These are phyloP conservation scores for Pythium brassicae DNA, from an alignment of 352 stramenopile species.

Conservation along the genomic window DNA sequence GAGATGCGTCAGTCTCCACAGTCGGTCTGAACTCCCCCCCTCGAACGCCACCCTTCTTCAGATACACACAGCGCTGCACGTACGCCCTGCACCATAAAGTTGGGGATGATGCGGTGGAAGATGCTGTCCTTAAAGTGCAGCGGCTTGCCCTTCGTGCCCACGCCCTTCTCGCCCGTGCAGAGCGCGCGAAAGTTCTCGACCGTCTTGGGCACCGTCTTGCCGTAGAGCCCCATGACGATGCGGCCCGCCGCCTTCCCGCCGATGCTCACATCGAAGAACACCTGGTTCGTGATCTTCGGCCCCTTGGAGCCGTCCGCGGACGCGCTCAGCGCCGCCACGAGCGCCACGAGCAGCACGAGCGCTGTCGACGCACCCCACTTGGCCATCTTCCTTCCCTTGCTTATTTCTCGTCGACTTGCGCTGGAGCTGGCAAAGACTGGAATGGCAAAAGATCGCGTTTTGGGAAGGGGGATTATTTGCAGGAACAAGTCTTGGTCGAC, in stretches of 20 bases:
- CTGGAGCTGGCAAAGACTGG: neutral
- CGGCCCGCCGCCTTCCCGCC: slow-evolving; percentile 79
- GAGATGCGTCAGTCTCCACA: neutral
- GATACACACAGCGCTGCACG: slow-evolving; percentile 6
- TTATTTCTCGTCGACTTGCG: slow-evolving; percentile 1
- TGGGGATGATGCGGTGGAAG: slow-evolving; percentile 98
- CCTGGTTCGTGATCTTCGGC: slow-evolving; percentile 86
- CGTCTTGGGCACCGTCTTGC: slow-evolving; percentile 85
- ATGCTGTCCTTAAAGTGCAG: slow-evolving; percentile 95
- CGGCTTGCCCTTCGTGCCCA: slow-evolving; percentile 91
- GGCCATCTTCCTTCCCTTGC: slow-evolving; percentile 27
- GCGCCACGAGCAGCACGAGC: slow-evolving; percentile 38
- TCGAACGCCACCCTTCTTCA: too few species aligned
- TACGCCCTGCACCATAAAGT: slow-evolving; percentile 90
- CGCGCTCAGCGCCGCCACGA: slow-evolving; percentile 14
- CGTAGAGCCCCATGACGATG: slow-evolving; percentile 83
- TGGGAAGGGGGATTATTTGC: neutral
- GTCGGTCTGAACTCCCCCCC: too few species aligned
- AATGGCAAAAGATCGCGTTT: slow-evolving; percentile 4
- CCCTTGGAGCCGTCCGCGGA: slow-evolving; percentile 26
- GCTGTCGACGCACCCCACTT: slow-evolving; percentile 41
- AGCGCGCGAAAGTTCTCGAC: slow-evolving; percentile 59
- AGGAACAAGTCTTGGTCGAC: neutral
- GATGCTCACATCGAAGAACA: slow-evolving; percentile 97
- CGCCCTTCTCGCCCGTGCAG: slow-evolving; percentile 55